Base-by-base conservation (phyloP, 1,139 yeast genomes). In the Suhomyces guaymorum region DNA sequence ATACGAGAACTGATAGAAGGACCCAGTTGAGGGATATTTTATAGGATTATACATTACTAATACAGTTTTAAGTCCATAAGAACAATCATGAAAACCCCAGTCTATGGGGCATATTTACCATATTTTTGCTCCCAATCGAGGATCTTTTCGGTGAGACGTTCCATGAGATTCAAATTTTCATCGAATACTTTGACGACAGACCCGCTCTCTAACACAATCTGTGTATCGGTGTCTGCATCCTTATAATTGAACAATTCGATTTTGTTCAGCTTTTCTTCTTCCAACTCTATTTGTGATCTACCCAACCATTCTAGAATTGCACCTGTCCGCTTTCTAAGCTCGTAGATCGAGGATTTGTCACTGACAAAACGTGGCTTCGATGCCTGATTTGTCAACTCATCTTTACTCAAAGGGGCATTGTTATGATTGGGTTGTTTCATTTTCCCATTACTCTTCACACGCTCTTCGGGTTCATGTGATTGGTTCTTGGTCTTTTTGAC, bases 231-330 rank as follows among this genome's bases (percentile, higher is more conserved):
- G 5, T 34, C 37, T 5, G 33, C 17, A 22, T 43, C 38, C 35
- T 50, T 55, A 45, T 49, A 59, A 27, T 63, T 64, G 31, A 75
- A 63, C 39, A 80, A 57, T 44, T 68, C 71, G 26, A 66, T 63
- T 48, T 85, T 76, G 39, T 73, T 71, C 7, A 70, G 63, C 44
- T 80, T 80, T 51, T 89, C 96, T 33, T 75, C 78, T 28, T 80
- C 82, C 42, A 89, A 64, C 52, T 92, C 97, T 39, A 80, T 59
- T 55, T 88, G 95, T 2, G 95, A 83, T 31, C 96, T 70, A 7
- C 88, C 88, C 19, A 90, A 73, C 73, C 90, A 92, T 61, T 92
- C 97, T 50, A 90, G 66, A 13, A 92, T 89, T 3, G 96, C 95
- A 4, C 90, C 85, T 1, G 89, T 86, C 38, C 98, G 73, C 52